Base-by-base conservation (phyloP, 2,329 filamentous ascomycete species). In the Rugonectria rugulosa region DNA sequence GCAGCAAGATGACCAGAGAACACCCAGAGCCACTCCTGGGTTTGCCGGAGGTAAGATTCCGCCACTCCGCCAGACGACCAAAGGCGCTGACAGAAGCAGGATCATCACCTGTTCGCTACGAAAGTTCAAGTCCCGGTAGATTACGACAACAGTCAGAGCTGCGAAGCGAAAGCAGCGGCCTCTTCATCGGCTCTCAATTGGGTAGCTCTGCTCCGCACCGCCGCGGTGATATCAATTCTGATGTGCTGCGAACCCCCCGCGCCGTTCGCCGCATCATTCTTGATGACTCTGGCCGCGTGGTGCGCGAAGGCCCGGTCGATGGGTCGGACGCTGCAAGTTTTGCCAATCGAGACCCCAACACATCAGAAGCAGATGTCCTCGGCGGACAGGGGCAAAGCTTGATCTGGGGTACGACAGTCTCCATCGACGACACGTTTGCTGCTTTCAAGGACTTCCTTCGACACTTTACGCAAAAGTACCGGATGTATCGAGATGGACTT, bases 391-490 rank as follows among this genome's bases (percentile, higher is more conserved):
- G 90, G 32, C 88, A 89, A 52, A 87, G 89, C 64, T 86, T 96
- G 54, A 94, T 99, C 61, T 99, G 95, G 95, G 95, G 95, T 73
- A 99, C 95, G 37, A 98, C 96, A 32, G 91, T 99, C 44, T 97
- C 94, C 5, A 89, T 99, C 48, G 87, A 91, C 57, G 93, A 98
- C 72, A 92, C 92, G 0, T 90, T 96, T 73, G 85, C 87, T 46
- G 82, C 88, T 0, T 96, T 97, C 80, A 94, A 95, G 70, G 92
- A 95, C 61, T 99, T 99, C 69, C 79, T 99, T 23, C 86, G 88
- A 70, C 96, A 96, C 72, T 99, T 95, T 67, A 91, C 92, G 57
- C 88, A 86, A 64, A 97, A 97, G 75, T 98, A 99, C 70, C 91
- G 95, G 60, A 86, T 98, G 84, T 95, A 94, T 77, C 85, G 87